A percentile compares a stretch with the other conserved stretches of the same genome.
These are phyloP conservation scores for Aureobasidium sp. DNA, from an alignment of 2,329 filamentous ascomycete species.

Conservation along the genomic window DNA sequence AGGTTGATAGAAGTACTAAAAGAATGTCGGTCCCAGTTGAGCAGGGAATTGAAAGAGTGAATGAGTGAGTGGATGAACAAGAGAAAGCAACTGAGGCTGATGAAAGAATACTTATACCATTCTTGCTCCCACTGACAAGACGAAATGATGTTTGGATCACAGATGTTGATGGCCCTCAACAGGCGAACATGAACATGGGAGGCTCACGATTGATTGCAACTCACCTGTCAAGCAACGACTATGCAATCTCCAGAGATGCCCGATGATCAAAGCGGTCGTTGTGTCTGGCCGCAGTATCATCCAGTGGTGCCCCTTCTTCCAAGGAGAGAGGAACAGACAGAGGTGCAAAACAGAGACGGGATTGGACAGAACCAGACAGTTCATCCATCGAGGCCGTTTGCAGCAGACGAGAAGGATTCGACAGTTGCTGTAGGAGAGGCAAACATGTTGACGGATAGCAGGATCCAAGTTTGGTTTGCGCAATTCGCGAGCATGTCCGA, in stretches of 20 bases:
- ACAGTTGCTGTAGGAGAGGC: neutral
- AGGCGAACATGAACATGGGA: neutral
- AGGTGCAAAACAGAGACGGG: neutral
- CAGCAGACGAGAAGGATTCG: neutral
- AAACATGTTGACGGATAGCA: neutral
- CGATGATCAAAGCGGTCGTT: neutral
- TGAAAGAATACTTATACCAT: neutral
- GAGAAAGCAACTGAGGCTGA: neutral
- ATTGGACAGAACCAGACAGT: neutral
- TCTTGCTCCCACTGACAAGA: too few relatives aligned
- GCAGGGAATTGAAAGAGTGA: neutral
- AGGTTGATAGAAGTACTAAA: neutral
- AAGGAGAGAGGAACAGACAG: neutral
- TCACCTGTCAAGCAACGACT: neutral
- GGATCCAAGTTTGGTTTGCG: neutral
- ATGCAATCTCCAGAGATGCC: neutral
- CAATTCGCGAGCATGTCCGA: neutral
- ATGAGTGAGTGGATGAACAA: neutral
- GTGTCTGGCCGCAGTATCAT: neutral
- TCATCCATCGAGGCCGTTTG: neutral
- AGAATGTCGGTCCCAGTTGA: neutral
- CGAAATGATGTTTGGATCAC: too few relatives aligned
- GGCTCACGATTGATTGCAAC: neutral
- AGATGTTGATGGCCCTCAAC: neutral
- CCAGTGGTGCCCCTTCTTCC: neutral